phyloP scores from a whole-genome alignment of 257 asterid species.

The Primulina huaijiensis region DNA sequence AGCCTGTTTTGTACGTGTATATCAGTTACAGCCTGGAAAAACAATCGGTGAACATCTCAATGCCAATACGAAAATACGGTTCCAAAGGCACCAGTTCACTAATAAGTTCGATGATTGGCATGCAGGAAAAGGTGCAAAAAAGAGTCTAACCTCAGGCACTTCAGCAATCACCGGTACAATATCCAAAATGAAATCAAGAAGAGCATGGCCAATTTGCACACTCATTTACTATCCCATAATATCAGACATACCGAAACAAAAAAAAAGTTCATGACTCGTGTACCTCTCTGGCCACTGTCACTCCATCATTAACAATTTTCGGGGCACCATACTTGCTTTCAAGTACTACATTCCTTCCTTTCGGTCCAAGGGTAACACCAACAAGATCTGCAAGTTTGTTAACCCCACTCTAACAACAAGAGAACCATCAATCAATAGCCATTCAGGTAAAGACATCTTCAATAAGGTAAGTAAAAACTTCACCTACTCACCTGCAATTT shows the following conservation, averaged over 20 bases:
- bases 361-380: constrained; percentile 97
- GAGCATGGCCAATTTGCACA: background rate
- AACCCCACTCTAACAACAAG: constrained; percentile 64
- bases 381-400: constrained; percentile 93
- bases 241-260: background rate
- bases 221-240: background rate
- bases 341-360: constrained; percentile 93
- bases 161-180: background rate
- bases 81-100: too few species aligned
- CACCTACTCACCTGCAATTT: constrained; percentile 57
- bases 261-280: background rate
- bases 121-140: too few species aligned
- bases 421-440: constrained; percentile 12
- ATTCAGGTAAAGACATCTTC: background rate
- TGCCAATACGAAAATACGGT: too few species aligned
- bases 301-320: constrained; percentile 94
- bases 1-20: too few species aligned
- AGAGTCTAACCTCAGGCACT: background rate
- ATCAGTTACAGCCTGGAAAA: too few species aligned
- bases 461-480: background rate
- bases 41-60: too few species aligned
- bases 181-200: background rate
- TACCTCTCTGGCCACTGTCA: constrained; percentile 94
- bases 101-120: too few species aligned
- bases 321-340: constrained; percentile 99